These are phyloP conservation scores for Bipolaris sorokiniana DNA, from an alignment of 2,329 filamentous ascomycete species.

Conservation along the genomic window DNA sequence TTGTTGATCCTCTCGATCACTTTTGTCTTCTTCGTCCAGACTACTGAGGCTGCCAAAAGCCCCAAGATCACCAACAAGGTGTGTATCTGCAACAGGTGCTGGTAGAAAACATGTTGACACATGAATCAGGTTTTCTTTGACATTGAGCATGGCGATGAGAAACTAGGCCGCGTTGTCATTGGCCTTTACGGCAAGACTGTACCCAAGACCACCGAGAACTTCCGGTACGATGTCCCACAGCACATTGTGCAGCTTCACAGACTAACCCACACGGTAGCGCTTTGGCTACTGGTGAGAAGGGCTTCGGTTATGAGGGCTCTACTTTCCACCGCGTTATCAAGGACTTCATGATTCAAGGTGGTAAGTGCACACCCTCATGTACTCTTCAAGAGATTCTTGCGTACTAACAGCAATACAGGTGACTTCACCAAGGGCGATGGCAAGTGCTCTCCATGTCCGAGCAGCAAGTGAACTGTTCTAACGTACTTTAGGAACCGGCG, in stretches of 20 bases:
- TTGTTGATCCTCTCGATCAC: slow-evolving; percentile 76
- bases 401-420: slow-evolving; percentile 1
- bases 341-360: slow-evolving; percentile 90
- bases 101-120: background rate
- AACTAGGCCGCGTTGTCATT: slow-evolving; percentile 76
- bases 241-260: background rate
- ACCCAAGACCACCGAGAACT: slow-evolving; percentile 74
- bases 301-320: slow-evolving; percentile 81
- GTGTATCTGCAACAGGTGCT: slow-evolving; percentile 15
- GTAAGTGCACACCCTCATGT: slow-evolving; percentile 4
- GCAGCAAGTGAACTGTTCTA: background rate
- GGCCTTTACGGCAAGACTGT: slow-evolving; percentile 89
- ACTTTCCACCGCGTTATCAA: slow-evolving; percentile 91
- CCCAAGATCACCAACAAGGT: slow-evolving; percentile 96
- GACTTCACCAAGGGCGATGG: slow-evolving; percentile 13
- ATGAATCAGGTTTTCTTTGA: slow-evolving; percentile 74
- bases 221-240: slow-evolving; percentile 52
- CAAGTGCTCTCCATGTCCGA: background rate
- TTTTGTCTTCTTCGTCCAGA: slow-evolving; percentile 47
- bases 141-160: slow-evolving; percentile 75
- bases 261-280: slow-evolving; percentile 61
- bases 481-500: slow-evolving; percentile 62
- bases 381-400: background rate
- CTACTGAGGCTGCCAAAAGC: slow-evolving; percentile 61
- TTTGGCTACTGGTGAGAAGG: slow-evolving; percentile 84